Conservation (phyloP, 2,329 filamentous ascomycete species). For the Cordyceps javanica region DNA sequence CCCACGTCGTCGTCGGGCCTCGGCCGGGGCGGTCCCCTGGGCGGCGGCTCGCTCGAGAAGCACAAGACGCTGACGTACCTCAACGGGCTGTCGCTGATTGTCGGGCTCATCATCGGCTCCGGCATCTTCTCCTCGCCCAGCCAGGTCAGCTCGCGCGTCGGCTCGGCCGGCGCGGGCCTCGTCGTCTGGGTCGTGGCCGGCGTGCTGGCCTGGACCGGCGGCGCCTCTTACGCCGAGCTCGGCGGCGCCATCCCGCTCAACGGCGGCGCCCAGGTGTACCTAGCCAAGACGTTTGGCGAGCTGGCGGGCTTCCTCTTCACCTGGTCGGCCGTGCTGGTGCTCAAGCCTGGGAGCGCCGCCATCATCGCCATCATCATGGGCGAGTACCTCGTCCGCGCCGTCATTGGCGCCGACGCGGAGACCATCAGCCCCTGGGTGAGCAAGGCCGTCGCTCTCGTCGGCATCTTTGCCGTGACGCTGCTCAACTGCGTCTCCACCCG, state of each 20-base stretch:
- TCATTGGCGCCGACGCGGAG: conserved; percentile 79
- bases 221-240: conserved; percentile 89
- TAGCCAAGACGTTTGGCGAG: conserved; percentile 95
- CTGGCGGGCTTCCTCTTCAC: conserved; percentile 90
- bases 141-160: conserved; percentile 85
- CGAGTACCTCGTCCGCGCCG: conserved; percentile 87
- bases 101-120: conserved; percentile 91
- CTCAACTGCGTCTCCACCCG: conserved; percentile 89
- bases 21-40: conserved; percentile 44
- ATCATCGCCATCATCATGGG: conserved; percentile 98
- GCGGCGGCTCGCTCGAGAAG: conserved; percentile 82
- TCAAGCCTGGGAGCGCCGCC: conserved; percentile 88
- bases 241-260: conserved; percentile 94
- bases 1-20: conserved; percentile 52
- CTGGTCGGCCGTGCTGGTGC: conserved; percentile 88
- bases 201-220: conserved; percentile 92
- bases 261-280: conserved; percentile 86
- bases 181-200: conserved; percentile 91
- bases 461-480: conserved; percentile 69
- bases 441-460: conserved; percentile 77
- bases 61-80: conserved; percentile 93
- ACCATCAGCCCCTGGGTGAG: conserved; percentile 80
- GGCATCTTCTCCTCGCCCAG: conserved; percentile 95
- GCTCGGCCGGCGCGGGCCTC: conserved; percentile 82
- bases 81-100: conserved; percentile 84